phyloP scores from a whole-genome alignment of 352 stramenopile species.

The Globisporangium irregulare region DNA sequence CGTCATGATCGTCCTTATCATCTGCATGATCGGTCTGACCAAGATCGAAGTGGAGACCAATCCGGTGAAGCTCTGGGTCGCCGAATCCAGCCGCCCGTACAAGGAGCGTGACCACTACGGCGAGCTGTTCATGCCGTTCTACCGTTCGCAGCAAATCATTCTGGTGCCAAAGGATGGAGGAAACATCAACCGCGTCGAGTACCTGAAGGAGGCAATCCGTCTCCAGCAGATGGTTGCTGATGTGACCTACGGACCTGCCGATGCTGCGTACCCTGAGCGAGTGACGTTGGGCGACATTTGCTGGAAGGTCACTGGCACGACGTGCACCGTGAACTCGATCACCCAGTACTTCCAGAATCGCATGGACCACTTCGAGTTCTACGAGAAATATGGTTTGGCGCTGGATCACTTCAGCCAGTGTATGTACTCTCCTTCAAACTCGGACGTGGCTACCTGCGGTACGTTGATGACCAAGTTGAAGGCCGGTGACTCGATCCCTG shows the following conservation, averaged over 20 bases:
- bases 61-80: slow-evolving; percentile 66
- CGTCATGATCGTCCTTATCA: slow-evolving; percentile 31
- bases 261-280: slow-evolving; percentile 17
- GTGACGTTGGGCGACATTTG: slow-evolving; percentile 54
- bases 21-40: slow-evolving; percentile 36
- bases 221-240: slow-evolving; percentile 43
- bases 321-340: slow-evolving; percentile 58
- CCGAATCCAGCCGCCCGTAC: slow-evolving; percentile 51
- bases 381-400: slow-evolving; percentile 41
- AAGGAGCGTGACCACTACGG: slow-evolving; percentile 59
- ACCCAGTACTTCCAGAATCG: slow-evolving; percentile 70
- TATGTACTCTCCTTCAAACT: slow-evolving; percentile 50
- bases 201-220: slow-evolving; percentile 51
- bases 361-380: slow-evolving; percentile 55
- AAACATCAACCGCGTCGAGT: slow-evolving; percentile 42
- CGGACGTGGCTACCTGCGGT: slow-evolving; percentile 45
- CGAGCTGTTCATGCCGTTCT: slow-evolving; percentile 69
- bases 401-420: slow-evolving; percentile 62
- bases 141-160: slow-evolving; percentile 67
- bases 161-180: slow-evolving; percentile 63
- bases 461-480: slow-evolving; percentile 32
- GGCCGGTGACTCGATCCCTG: slow-evolving; percentile 37
- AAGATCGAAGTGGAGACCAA: slow-evolving; percentile 55
- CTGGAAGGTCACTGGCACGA: slow-evolving; percentile 61
- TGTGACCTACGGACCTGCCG: slow-evolving; percentile 32